Conservation (phyloP, 2,329 filamentous ascomycete genomes). For the Cryphonectria carpinicola region DNA sequence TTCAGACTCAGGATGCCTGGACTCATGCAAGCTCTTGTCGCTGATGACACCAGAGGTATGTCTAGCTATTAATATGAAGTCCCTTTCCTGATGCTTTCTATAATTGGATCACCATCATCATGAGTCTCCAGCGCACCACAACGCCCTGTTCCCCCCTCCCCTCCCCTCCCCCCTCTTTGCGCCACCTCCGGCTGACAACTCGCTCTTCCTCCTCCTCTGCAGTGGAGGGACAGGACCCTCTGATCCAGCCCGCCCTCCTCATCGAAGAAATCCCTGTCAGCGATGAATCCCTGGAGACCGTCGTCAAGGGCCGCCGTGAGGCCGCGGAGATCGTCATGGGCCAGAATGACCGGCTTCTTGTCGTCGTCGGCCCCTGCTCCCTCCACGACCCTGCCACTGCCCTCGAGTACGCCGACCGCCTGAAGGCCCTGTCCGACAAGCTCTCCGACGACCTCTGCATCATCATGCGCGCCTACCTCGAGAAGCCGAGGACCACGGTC, state of each 20-base stretch:
- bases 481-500: slow-evolving; percentile 97
- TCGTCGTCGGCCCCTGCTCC: slow-evolving; percentile 94
- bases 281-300: slow-evolving; percentile 64
- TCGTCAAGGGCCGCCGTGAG: slow-evolving; percentile 71
- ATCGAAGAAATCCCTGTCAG: slow-evolving; percentile 81
- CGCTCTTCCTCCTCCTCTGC: slow-evolving; percentile 30
- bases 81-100: not conserved
- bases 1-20: slow-evolving; percentile 43
- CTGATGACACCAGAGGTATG: slow-evolving; percentile 49
- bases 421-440: slow-evolving; percentile 78
- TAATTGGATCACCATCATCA: not conserved
- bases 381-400: slow-evolving; percentile 92
- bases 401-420: slow-evolving; percentile 81
- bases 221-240: slow-evolving; percentile 93
- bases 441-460: slow-evolving; percentile 84
- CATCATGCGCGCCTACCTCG: slow-evolving; percentile 98
- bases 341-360: slow-evolving; percentile 83
- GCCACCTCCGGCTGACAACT: slow-evolving; percentile 34
- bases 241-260: slow-evolving; percentile 87
- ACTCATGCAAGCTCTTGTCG: slow-evolving; percentile 44
- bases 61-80: not conserved
- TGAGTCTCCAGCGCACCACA: slow-evolving; percentile 2
- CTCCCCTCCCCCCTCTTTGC: not conserved
- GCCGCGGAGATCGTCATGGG: slow-evolving; percentile 77
- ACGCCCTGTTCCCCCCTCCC: not conserved